Conservation (phyloP, 2,329 filamentous ascomycete genomes). For the Zymoseptoria crescenta region DNA sequence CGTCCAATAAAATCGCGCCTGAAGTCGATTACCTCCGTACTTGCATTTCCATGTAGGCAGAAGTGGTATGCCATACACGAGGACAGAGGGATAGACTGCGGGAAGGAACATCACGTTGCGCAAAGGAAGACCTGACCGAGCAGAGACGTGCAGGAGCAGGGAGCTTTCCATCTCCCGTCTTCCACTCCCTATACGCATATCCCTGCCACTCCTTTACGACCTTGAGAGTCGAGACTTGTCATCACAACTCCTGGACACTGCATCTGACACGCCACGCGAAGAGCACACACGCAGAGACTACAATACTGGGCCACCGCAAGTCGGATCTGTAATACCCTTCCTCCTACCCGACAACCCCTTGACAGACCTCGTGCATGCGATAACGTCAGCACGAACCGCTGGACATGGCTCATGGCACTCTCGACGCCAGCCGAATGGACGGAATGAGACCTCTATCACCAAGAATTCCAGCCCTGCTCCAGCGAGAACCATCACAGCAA, state of each 20-base stretch:
- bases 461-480: conserved; percentile 13
- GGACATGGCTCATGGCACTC: neutral
- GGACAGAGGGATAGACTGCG: neutral
- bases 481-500: conserved; percentile 37
- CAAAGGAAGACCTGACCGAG: neutral
- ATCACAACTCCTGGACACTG: neutral
- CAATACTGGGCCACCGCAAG: neutral
- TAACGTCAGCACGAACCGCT: neutral
- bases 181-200: neutral
- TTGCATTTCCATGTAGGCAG: neutral
- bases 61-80: neutral
- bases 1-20: neutral
- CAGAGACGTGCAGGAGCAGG: neutral
- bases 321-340: neutral
- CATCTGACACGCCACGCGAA: neutral
- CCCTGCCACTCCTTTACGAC: neutral
- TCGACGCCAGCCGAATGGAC: neutral
- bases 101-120: neutral
- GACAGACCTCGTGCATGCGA: neutral
- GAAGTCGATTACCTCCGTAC: neutral
- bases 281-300: neutral
- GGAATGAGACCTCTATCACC: conserved; percentile 11
- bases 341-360: neutral
- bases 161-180: neutral
- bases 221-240: neutral